Base-by-base conservation (phyloP, 2,329 filamentous ascomycete species). In the Ascochyta fabae region DNA sequence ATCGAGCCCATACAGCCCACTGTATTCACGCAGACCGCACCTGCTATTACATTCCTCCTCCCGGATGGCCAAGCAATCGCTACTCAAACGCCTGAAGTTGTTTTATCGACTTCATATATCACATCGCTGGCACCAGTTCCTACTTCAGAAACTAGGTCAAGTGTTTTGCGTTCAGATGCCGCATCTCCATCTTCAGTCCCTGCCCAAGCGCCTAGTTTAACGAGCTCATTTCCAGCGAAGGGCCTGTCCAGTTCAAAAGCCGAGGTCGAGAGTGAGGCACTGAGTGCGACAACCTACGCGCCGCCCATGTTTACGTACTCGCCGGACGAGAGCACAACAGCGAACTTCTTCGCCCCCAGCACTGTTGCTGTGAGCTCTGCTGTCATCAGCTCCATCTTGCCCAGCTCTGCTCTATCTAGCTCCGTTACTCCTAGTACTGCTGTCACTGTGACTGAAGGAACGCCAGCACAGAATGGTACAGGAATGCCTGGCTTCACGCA, bases 1-100 rank as follows among this genome's bases (percentile, higher is more conserved):
- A 66, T 75, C 29, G 62, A 71, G 26, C 74, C 74, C 1, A 65
- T 76, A 3, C 61, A 68, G 33, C 65, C 53, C 3, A 69, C 70
- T 1, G 51, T 74, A 26, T 64, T 71, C 43, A 71, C 67, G 12
- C 54, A 56, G 5, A 65, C 66, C 38, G 52, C 61, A 54, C 51
- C 71, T 16, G 70, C 64, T 15, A 65, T 75, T 36, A 76, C 72
- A 3, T 76, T 75, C 42, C 51, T 67, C 12, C 56, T 72, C 40
- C 68, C 68, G 0, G 57, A 71, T 31, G 71, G 72, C 13, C 54
- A 67, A 29, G 72, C 71, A n/a, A 40, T 72, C n/a, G 64, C 59
- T 3, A 75, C 73, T 10, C 61, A 68, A 45, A 54, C 68, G 4
- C 62, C 60, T 12, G 58, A 69, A 47, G 71, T 69, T 12, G 24